These are phyloP conservation scores for Coemansia sp. DNA, from an alignment of 192 early-diverging fungal genomes.

Conservation along the genomic window DNA sequence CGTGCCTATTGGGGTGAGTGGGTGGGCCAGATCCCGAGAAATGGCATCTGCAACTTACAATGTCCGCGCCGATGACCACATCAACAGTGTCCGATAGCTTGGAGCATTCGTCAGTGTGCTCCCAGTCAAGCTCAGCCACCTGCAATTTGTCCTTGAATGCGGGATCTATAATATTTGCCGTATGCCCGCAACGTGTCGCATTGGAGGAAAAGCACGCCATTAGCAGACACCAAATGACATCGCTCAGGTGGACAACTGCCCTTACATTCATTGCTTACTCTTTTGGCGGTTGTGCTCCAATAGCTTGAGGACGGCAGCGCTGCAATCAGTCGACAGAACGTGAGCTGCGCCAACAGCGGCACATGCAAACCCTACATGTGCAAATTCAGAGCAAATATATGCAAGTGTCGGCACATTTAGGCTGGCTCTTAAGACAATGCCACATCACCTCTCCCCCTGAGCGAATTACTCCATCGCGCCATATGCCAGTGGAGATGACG, in stretches of 20 bases:
- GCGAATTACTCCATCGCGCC: not conserved
- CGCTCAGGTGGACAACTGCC: not conserved
- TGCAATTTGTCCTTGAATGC: slow-evolving; percentile 29
- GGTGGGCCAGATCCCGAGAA: too few species aligned
- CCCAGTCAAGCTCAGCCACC: slow-evolving; percentile 48
- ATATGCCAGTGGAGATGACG: not conserved
- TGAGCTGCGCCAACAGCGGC: slow-evolving; percentile 49
- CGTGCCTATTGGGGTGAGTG: too few species aligned
- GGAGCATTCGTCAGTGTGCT: slow-evolving; percentile 26
- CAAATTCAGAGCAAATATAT: not conserved
- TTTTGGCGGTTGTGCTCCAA: slow-evolving; percentile 31
- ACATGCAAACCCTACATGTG: slow-evolving; percentile 45
- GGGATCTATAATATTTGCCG: slow-evolving; percentile 24
- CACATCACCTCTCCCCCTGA: not conserved
- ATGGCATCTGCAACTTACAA: slow-evolving; percentile 28
- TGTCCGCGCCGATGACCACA: slow-evolving; percentile 53
- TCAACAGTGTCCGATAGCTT: slow-evolving; percentile 23
- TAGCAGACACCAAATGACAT: not conserved
- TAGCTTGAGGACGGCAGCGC: slow-evolving; percentile 26
- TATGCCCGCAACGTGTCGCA: not conserved
- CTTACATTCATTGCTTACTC: slow-evolving; percentile 26
- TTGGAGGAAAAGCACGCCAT: not conserved
- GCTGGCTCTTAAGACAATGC: not conserved
- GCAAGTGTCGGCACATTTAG: not conserved
- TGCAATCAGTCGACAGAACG: slow-evolving; percentile 41